phyloP scores from a whole-genome alignment of 371 early-diverging fungal species.

The Chytridium lagenaria region DNA sequence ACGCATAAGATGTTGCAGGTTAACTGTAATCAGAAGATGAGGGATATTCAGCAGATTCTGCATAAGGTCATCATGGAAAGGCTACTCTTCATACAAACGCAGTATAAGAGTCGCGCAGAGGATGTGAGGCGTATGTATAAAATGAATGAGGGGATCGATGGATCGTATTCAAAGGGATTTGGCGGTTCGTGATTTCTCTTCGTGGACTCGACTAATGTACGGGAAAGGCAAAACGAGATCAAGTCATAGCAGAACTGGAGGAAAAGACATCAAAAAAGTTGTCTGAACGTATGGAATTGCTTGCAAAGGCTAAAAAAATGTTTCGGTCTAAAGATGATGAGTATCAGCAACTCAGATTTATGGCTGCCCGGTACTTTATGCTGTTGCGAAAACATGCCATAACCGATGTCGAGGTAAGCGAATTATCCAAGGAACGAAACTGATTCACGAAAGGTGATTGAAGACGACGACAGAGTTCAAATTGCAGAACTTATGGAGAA shows the following conservation, averaged over 20 bases:
- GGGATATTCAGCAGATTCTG: conserved; percentile 9
- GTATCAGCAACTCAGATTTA: background rate
- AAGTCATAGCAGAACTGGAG: background rate
- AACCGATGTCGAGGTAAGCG: conserved; percentile 8
- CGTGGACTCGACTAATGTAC: too few species aligned
- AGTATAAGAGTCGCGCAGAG: background rate
- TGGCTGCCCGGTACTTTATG: conserved; percentile 16
- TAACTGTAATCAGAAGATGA: conserved; percentile 4
- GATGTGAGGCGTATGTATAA: background rate
- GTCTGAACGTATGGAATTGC: background rate
- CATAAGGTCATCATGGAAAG: conserved; percentile 6
- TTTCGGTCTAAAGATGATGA: conserved; percentile 17
- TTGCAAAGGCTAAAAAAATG: conserved; percentile 2
- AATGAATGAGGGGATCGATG: background rate
- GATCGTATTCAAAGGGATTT: background rate
- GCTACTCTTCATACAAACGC: background rate
- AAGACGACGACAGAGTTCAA: conserved; percentile 13
- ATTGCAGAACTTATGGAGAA: conserved; percentile 14
- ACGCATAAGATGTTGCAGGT: conserved; percentile 20
- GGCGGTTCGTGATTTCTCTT: background rate
- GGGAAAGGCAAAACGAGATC: background rate
- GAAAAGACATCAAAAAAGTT: background rate
- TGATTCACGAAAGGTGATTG: background rate
- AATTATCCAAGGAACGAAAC: too few species aligned
- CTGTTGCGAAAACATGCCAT: conserved; percentile 8